Conservation (phyloP, 805 yeast genomes). For the Saturnispora ahearnii region DNA sequence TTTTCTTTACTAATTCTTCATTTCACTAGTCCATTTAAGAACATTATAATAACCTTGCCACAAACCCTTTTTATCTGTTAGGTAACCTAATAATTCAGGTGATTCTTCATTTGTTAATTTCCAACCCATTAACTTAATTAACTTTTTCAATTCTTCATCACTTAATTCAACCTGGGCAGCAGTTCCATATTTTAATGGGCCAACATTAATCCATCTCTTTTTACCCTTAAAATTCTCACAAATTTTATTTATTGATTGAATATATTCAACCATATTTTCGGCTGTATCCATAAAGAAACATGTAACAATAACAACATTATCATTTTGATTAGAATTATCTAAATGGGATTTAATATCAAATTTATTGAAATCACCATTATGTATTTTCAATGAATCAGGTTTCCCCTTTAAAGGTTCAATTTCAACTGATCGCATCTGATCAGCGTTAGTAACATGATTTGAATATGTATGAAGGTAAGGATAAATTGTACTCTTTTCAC, state of each 20-base stretch:
- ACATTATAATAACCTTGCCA: conserved; percentile 78
- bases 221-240: conserved; percentile 26
- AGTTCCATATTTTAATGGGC: conserved; percentile 89
- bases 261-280: conserved; percentile 68
- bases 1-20: neutral
- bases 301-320: conserved; percentile 49
- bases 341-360: conserved; percentile 30
- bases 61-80: conserved; percentile 55
- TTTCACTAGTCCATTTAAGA: conserved; percentile 41
- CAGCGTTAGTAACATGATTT: conserved; percentile 40
- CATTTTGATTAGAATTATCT: conserved; percentile 16
- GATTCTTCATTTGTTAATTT: conserved; percentile 28
- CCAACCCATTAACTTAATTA: conserved; percentile 62
- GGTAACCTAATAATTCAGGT: conserved; percentile 45
- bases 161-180: conserved; percentile 70
- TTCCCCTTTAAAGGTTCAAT: conserved; percentile 24
- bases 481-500: conserved; percentile 16
- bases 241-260: conserved; percentile 51
- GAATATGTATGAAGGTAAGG: conserved; percentile 64
- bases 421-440: conserved; percentile 42
- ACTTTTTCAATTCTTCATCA: conserved; percentile 52
- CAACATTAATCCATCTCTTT: conserved; percentile 76
- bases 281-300: conserved; percentile 90
- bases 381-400: conserved; percentile 41
- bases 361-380: conserved; percentile 57